Percentiles rank a stretch among this genome's conserved stretches.
phyloP scores from a whole-genome alignment of 257 asterid species.

The Galeopsis tetrahit region DNA sequence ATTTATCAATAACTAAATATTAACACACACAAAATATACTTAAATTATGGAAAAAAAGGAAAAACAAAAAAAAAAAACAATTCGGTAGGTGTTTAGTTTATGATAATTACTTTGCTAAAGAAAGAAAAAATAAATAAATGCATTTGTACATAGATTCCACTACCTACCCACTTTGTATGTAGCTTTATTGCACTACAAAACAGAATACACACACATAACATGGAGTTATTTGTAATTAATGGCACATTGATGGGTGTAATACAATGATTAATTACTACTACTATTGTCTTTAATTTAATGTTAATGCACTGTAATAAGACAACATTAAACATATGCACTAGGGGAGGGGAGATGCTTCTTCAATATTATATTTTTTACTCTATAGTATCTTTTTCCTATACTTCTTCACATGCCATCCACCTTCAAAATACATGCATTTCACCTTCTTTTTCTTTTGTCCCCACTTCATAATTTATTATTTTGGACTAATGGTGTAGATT shows the following conservation, averaged over 20 bases:
- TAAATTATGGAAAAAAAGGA: too few species aligned
- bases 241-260: neutral
- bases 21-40: too few species aligned
- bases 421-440: slow-evolving; percentile 3
- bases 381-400: neutral
- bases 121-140: too few species aligned
- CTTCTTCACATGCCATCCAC: neutral
- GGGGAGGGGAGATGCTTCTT: neutral
- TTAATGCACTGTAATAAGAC: slow-evolving; percentile 28
- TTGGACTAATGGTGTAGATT: too few species aligned
- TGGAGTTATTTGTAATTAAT: slow-evolving; percentile 2
- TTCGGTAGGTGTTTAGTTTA: too few species aligned
- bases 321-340: neutral
- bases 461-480: neutral
- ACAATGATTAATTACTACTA: too few species aligned
- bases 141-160: neutral
- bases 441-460: slow-evolving; percentile 3
- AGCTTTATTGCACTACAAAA: neutral
- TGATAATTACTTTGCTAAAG: too few species aligned
- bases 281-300: too few species aligned
- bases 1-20: too few species aligned
- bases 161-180: neutral
- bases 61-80: too few species aligned
- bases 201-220: neutral
- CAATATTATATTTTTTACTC: neutral